A percentile compares a stretch with the other conserved stretches of the same genome.
These are phyloP conservation scores for Tricladium varicosporioides DNA, from an alignment of 2,329 filamentous ascomycete species.

Conservation along the genomic window DNA sequence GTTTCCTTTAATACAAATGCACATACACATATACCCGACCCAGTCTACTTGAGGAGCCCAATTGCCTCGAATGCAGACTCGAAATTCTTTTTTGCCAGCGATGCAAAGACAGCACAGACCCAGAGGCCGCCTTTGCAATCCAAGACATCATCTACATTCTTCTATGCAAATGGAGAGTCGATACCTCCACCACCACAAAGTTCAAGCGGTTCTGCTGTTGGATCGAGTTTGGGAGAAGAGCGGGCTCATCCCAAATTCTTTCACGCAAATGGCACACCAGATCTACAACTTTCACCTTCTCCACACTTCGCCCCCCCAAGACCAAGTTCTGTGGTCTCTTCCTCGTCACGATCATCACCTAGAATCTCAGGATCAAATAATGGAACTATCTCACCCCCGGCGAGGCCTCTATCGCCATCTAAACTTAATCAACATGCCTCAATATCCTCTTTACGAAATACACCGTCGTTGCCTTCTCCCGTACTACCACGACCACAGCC, in stretches of 20 bases:
- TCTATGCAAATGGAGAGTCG: conserved; percentile 48
- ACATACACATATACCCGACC: conserved; percentile 32
- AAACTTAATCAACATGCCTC: conserved; percentile 39
- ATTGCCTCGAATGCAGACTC: conserved; percentile 40
- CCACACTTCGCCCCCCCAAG: conserved; percentile 38
- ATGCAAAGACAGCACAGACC: conserved; percentile 52
- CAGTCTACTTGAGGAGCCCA: conserved; percentile 29
- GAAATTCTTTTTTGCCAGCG: conserved; percentile 92
- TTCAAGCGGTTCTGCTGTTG: conserved; percentile 28
- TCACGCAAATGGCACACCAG: conserved; percentile 66
- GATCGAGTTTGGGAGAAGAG: conserved; percentile 31
- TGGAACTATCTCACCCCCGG: conserved; percentile 31
- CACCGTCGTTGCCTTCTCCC: conserved; percentile 25
- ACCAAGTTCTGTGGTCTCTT: conserved; percentile 45
- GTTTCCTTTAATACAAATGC: conserved; percentile 42
- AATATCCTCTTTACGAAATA: conserved; percentile 22
- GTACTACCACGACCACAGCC: conserved; percentile 21
- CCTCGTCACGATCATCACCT: conserved; percentile 41
- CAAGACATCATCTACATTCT: conserved; percentile 41
- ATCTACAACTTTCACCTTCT: conserved; percentile 41
- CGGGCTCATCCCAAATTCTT: conserved; percentile 61
- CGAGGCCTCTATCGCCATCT: conserved; percentile 51
- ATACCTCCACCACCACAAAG: conserved; percentile 35
- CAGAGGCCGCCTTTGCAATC: conserved; percentile 21
- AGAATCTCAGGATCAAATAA: conserved; percentile 38